phyloP scores from a whole-genome alignment of 2,329 filamentous ascomycete species.

The Aulographum hederae region DNA sequence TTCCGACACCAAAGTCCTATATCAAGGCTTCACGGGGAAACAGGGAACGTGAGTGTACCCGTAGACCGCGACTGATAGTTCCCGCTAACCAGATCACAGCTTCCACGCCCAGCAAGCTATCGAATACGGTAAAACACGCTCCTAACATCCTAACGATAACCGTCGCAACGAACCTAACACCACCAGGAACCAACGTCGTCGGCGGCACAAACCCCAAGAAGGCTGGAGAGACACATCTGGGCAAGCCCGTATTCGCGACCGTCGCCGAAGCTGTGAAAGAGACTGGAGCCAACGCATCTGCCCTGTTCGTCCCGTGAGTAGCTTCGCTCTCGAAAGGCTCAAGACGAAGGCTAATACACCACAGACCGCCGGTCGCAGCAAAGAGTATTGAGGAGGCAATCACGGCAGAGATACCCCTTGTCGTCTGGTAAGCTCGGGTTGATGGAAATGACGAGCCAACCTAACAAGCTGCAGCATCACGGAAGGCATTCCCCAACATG shows the following conservation, averaged over 20 bases:
- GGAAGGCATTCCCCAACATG: conserved; percentile 93
- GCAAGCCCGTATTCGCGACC: conserved; percentile 79
- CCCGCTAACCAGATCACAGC: conserved; percentile 31
- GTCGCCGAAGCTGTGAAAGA: conserved; percentile 78
- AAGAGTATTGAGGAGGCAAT: conserved; percentile 95
- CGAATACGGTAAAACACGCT: conserved; percentile 64
- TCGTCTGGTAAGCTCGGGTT: conserved; percentile 49
- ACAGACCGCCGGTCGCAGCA: conserved; percentile 75
- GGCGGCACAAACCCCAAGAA: conserved; percentile 99
- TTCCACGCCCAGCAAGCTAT: conserved; percentile 98
- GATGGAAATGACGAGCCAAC: conserved; percentile 10
- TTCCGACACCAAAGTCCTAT: conserved; percentile 81
- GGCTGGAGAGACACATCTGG: conserved; percentile 77
- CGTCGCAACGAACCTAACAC: conserved; percentile 2
- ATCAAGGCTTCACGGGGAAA: conserved; percentile 94
- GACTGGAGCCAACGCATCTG: conserved; percentile 78
- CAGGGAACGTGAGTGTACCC: conserved; percentile 50
- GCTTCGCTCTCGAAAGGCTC: background rate
- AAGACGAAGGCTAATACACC: conserved; percentile 8
- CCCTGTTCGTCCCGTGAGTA: conserved; percentile 83
- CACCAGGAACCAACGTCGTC: conserved; percentile 87
- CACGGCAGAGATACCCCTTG: conserved; percentile 76
- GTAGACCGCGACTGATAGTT: background rate
- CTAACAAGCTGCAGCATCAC: conserved; percentile 67
- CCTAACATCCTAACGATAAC: conserved; percentile 1